Conservation (phyloP, 768 basidiomycete genomes). For the Suillus alpinus region DNA sequence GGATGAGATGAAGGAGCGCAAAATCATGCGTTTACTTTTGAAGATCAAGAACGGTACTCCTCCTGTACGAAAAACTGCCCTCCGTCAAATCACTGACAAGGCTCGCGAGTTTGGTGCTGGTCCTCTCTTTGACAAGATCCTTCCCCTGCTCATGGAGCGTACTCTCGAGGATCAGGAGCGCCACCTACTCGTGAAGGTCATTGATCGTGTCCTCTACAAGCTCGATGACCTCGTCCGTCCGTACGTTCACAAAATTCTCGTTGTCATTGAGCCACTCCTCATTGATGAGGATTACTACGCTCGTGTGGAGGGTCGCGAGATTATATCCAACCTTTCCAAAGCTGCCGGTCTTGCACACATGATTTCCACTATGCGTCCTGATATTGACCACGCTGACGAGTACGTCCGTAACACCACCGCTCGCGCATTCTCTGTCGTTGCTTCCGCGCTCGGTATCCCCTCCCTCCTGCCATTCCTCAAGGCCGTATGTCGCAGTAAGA, state of each 20-base stretch:
- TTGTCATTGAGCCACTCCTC: slow-evolving; percentile 97
- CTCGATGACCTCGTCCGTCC: slow-evolving; percentile 98
- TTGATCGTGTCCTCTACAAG: slow-evolving; percentile 98
- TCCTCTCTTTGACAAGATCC: slow-evolving; percentile 96
- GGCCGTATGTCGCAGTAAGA: slow-evolving; percentile 97
- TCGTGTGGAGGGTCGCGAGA: slow-evolving; percentile 97
- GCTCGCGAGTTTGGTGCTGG: slow-evolving; percentile 98
- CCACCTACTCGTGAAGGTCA: slow-evolving; percentile 97
- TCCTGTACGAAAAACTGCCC: slow-evolving; percentile 95
- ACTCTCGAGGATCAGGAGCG: slow-evolving; percentile 98
- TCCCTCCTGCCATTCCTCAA: slow-evolving; percentile 97
- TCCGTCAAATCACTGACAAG: slow-evolving; percentile 98
- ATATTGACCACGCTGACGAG: slow-evolving; percentile 99
- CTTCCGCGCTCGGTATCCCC: slow-evolving; percentile 97
- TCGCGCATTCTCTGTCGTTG: slow-evolving; percentile 97
- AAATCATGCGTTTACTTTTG: slow-evolving; percentile 95
- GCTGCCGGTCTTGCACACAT: slow-evolving; percentile 99
- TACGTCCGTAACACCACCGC: slow-evolving; percentile 99
- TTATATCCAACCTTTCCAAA: slow-evolving; percentile 97
- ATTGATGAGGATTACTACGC: slow-evolving; percentile 98
- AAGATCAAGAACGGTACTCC: slow-evolving; percentile 99
- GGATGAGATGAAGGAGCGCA: slow-evolving; percentile 99
- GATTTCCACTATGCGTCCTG: slow-evolving; percentile 99
- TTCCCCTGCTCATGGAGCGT: slow-evolving; percentile 96
- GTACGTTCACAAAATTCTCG: slow-evolving; percentile 98